Conservation (phyloP, 129 eudicot genomes). For the Ambrosia artemisiifolia region DNA sequence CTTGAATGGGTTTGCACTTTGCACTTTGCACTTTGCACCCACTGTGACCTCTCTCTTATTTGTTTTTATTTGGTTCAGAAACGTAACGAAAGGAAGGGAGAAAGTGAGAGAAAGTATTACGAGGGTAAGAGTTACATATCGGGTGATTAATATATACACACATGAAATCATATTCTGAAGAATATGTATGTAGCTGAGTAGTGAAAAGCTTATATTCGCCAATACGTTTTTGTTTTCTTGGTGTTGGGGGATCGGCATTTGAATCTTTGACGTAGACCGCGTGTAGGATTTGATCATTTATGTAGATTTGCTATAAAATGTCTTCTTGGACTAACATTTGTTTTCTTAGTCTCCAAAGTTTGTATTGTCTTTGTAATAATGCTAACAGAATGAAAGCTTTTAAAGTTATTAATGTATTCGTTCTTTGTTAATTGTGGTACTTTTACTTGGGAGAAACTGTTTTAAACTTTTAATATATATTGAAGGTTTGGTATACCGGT, state of each 20-base stretch:
- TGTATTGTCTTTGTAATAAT: constrained; percentile 28
- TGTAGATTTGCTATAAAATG: background rate
- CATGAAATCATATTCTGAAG: constrained; percentile 8
- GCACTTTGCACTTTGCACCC: background rate
- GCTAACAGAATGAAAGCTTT: constrained; percentile 9
- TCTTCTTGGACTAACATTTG: constrained; percentile 11
- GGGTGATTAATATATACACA: constrained; percentile 50
- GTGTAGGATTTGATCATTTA: constrained; percentile 2
- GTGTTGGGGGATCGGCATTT: constrained; percentile 31
- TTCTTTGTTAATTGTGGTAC: background rate
- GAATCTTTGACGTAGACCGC: background rate
- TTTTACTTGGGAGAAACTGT: background rate
- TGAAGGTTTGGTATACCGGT: background rate
- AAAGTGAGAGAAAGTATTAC: constrained; percentile 86
- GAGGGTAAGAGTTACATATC: constrained; percentile 64
- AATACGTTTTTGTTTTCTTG: constrained; percentile 33
- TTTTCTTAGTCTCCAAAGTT: constrained; percentile 20
- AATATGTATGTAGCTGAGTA: constrained; percentile 27
- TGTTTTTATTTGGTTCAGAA: constrained; percentile 42
- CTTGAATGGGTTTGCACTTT: background rate
- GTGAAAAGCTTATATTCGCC: constrained; percentile 26
- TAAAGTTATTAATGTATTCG: background rate
- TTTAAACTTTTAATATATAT: background rate
- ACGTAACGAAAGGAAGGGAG: constrained; percentile 93
- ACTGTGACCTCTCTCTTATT: background rate